Evolutionary conservation across 768 basidiomycete species (phyloP).

Genomic region (Boletus subcaerulescens): DNA sequence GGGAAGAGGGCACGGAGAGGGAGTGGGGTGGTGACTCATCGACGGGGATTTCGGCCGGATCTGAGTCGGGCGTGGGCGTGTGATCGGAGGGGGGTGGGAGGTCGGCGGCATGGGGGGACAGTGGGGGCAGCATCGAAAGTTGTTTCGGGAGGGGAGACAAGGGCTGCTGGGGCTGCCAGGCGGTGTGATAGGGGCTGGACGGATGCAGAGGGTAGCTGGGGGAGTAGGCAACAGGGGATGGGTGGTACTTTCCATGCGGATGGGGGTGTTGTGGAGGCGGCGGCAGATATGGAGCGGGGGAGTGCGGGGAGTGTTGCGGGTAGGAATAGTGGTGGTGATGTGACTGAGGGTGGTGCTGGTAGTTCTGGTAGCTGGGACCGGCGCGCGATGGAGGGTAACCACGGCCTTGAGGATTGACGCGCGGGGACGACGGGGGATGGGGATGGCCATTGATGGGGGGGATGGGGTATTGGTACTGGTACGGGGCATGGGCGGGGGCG

Average conservation of each 20-base stretch:
- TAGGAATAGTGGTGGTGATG: conserved; percentile 35
- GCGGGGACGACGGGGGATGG: conserved; percentile 31
- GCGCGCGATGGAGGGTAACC: conserved; percentile 37
- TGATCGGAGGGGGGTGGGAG: neutral
- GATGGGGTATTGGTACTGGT: conserved; percentile 40
- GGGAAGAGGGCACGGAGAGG: conserved; percentile 4
- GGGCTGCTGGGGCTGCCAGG: conserved; percentile 46
- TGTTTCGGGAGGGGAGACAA: conserved; percentile 65
- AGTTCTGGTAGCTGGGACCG: conserved; percentile 38
- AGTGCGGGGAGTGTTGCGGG: conserved; percentile 31
- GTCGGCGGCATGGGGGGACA: conserved; percentile 4
- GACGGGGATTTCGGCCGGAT: neutral
- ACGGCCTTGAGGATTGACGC: conserved; percentile 25
- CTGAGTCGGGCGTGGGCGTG: conserved; percentile 4
- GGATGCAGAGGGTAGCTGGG: conserved; percentile 19
- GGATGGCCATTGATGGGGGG: conserved; percentile 25
- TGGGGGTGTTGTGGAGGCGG: conserved; percentile 14
- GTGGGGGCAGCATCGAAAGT: conserved; percentile 45
- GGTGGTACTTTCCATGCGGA: conserved; percentile 27
- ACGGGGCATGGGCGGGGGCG: conserved; percentile 8
- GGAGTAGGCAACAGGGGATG: conserved; percentile 35
- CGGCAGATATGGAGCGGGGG: conserved; percentile 26
- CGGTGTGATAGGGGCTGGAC: conserved; percentile 34
- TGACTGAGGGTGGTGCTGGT: conserved; percentile 26
- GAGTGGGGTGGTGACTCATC: neutral